phyloP scores from a whole-genome alignment of 1,139 yeast species.

The Geotrichum reessii region DNA sequence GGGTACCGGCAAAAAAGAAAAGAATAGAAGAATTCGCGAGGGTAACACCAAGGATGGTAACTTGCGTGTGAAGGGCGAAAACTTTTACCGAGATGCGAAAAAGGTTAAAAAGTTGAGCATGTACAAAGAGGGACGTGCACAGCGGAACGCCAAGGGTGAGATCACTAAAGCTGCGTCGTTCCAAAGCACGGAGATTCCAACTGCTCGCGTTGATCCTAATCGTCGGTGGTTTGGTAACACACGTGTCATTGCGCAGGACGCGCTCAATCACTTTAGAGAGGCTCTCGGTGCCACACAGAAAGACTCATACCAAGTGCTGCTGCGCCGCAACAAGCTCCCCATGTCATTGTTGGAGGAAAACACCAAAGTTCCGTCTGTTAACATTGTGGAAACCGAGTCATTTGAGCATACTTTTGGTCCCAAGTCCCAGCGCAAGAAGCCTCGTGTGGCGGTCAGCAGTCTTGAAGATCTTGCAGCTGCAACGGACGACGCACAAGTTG shows the following conservation, averaged over 20 bases:
- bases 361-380: constrained; percentile 68
- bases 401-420: constrained; percentile 86
- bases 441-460: constrained; percentile 68
- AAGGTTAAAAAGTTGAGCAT: constrained; percentile 83
- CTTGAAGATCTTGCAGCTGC: constrained; percentile 72
- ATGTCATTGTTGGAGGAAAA: constrained; percentile 87
- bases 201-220: constrained; percentile 92
- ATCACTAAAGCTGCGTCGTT: constrained; percentile 79
- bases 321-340: constrained; percentile 87
- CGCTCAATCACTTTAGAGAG: constrained; percentile 86
- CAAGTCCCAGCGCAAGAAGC: constrained; percentile 88
- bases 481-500: constrained; percentile 54
- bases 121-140: constrained; percentile 90
- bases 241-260: constrained; percentile 95
- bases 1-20: constrained; percentile 94
- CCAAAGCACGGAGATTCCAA: constrained; percentile 83
- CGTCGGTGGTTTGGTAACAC: constrained; percentile 98
- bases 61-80: constrained; percentile 91
- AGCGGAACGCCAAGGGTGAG: constrained; percentile 82
- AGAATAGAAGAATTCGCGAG: constrained; percentile 75
- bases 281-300: constrained; percentile 84
- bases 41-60: constrained; percentile 83
- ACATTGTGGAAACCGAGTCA: constrained; percentile 82
- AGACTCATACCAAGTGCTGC: constrained; percentile 81
- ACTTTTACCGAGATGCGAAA: constrained; percentile 88